These are phyloP conservation scores for Kazachstania sp. DNA, from an alignment of 1,139 yeast species.

Conservation along the genomic window DNA sequence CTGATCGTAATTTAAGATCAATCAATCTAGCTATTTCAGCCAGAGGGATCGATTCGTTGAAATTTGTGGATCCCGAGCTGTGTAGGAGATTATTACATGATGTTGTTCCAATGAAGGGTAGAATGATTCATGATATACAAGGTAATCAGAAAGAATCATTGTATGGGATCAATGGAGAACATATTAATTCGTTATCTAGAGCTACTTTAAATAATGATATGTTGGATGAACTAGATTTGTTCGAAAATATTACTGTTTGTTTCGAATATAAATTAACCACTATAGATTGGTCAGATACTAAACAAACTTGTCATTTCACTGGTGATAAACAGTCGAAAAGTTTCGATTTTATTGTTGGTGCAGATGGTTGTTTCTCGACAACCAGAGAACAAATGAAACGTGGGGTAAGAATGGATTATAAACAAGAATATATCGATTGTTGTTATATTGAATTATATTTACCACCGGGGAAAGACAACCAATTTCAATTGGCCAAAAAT, in stretches of 20 bases:
- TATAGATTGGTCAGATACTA: constrained; percentile 27
- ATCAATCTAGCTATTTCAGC: constrained; percentile 83
- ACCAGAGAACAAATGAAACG: constrained; percentile 65
- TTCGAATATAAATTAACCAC: constrained; percentile 53
- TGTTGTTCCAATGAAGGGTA: constrained; percentile 76
- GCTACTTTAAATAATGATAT: constrained; percentile 56
- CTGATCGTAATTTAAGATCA: constrained; percentile 45
- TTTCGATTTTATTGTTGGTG: constrained; percentile 62
- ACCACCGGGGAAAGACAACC: constrained; percentile 40
- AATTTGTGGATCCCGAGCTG: constrained; percentile 51
- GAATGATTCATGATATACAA: constrained; percentile 72
- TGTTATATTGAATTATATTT: constrained; percentile 74
- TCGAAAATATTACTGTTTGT: constrained; percentile 33
- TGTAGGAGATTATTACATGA: constrained; percentile 48
- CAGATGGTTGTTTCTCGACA: constrained; percentile 81
- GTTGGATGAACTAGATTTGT: constrained; percentile 40
- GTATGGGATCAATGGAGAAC: constrained; percentile 79
- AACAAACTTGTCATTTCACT: constrained; percentile 3
- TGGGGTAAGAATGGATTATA: constrained; percentile 56
- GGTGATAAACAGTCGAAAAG: constrained; percentile 10
- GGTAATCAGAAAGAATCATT: constrained; percentile 62
- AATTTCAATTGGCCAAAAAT: constrained; percentile 54
- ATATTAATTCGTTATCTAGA: constrained; percentile 80
- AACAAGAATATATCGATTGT: constrained; percentile 76
- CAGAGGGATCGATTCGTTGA: constrained; percentile 68